These are phyloP conservation scores for Alternaria ventricosa DNA, from an alignment of 2,329 filamentous ascomycete genomes.

Conservation along the genomic window DNA sequence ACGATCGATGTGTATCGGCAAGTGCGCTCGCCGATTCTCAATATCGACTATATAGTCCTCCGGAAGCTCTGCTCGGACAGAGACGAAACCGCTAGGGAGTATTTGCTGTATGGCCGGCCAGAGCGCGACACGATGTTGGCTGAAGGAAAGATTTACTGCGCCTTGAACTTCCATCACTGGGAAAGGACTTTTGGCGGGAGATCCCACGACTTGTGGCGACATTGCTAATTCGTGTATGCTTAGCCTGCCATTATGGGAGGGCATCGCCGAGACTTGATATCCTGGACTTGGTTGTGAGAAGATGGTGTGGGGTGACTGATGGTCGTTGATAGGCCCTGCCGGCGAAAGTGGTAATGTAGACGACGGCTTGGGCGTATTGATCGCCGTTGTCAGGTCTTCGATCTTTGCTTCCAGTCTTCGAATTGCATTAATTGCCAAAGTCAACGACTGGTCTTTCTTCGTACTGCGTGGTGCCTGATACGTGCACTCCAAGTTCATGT, in stretches of 20 bases:
- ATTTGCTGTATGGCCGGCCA: constrained; percentile 57
- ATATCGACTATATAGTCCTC: constrained; percentile 59
- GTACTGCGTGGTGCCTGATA: constrained; percentile 62
- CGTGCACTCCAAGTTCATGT: constrained; percentile 57
- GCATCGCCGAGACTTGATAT: constrained; percentile 10
- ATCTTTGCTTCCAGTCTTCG: constrained; percentile 61
- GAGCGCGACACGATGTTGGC: constrained; percentile 58
- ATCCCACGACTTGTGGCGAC: constrained; percentile 35
- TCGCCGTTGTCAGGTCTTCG: constrained; percentile 54
- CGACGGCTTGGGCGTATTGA: constrained; percentile 28
- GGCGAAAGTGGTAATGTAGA: constrained; percentile 11
- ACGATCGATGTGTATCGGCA: constrained; percentile 49
- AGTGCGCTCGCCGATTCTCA: constrained; percentile 55
- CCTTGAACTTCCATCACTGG: constrained; percentile 21
- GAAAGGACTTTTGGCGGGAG: constrained; percentile 34
- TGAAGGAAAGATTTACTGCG: constrained; percentile 55
- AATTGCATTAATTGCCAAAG: constrained; percentile 62
- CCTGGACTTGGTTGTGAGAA: constrained; percentile 41
- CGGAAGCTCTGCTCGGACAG: constrained; percentile 48
- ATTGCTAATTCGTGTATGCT: constrained; percentile 32
- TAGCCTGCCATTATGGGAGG: constrained; percentile 23
- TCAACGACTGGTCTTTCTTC: constrained; percentile 62
- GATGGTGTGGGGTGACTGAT: constrained; percentile 34
- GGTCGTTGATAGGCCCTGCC: constrained; percentile 25
- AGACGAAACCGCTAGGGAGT: constrained; percentile 52